Base-by-base conservation (phyloP, 2,329 filamentous ascomycete genomes). In the Fusarium sp. region DNA sequence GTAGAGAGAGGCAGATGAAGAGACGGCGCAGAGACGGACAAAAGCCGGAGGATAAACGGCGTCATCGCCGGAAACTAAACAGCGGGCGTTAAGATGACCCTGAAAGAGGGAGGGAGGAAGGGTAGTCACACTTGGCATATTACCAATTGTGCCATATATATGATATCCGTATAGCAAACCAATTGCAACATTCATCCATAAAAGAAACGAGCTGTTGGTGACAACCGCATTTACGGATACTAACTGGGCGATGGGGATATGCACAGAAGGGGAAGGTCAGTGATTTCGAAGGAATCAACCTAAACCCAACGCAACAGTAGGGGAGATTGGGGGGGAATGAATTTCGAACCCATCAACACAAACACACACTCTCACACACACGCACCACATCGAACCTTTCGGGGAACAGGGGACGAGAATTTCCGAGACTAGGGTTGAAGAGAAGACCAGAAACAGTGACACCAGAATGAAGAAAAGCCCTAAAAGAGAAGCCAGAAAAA, bases 261-360 rank as follows among this genome's bases (percentile, higher is more conserved):
- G 60, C 62, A 65, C 64, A 54, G 60, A 67, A 67, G 58, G 47
- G 64, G 64, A 67, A 67, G 64, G 64, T 67, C 45, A 59, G 19
- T 32, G 22, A 62, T 32, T 28, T 32, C 46, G 57, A 41, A 57
- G 50, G 46, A 51, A 66, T 37, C 41, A 37, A 51, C 9, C 56
- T 62, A 53, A 37, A 51, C 9, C 56, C 61, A 53, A 32, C 28
- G 28, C 35, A 66, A 46, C 30, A 15, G 40, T 35, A 52, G 56
- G 28, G 57, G 33, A 55, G 58, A 37, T 41, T 49, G 22, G 22
- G 22, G 33, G 14, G 22, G 15, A 19, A 37, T 24, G 6, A 7
- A 24, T 24, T 9, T n/a, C 8, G 32, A 37, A 37, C 17, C 33
- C 37, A 56, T 62, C 56, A 61, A 54, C 39, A 20, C 44, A 52